Percentiles rank a stretch among this genome's conserved stretches.
Evolutionary conservation across 208 protist genomes (phyloP).

Genomic region (Willaertia magna): DNA sequence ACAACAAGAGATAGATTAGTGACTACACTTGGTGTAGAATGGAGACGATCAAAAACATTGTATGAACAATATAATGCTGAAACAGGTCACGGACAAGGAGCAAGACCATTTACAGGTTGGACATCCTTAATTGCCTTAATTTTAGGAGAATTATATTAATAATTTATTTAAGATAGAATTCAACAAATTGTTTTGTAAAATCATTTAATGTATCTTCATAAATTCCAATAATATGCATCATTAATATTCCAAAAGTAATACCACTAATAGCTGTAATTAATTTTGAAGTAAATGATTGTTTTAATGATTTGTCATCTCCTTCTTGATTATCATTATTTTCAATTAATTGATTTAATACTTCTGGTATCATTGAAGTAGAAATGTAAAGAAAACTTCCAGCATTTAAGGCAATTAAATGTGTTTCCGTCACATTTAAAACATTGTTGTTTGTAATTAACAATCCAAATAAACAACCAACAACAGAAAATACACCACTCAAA

Average conservation of each 20-base stretch:
- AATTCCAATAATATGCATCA: not conserved
- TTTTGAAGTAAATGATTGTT: not conserved
- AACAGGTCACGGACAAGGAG: conserved; percentile 40
- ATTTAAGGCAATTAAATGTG: not conserved
- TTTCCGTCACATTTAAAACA: not conserved
- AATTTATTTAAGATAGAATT: too few relatives aligned
- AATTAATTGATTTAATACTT: not conserved
- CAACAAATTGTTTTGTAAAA: not conserved
- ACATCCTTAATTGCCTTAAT: conserved; percentile 48
- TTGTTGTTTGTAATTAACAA: not conserved
- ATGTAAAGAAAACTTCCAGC: conserved; percentile 7
- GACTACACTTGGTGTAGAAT: conserved; percentile 29
- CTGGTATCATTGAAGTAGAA: not conserved
- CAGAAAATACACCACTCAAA: not conserved
- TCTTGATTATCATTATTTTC: not conserved
- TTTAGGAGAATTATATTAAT: conserved; percentile 34
- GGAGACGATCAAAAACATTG: conserved; percentile 36
- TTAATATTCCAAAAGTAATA: not conserved
- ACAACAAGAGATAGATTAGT: conserved; percentile 39
- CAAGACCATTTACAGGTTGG: conserved; percentile 60
- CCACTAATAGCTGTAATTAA: not conserved
- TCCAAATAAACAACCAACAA: conserved; percentile 6
- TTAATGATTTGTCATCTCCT: too few relatives aligned
- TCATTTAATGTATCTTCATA: not conserved
- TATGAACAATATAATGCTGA: conserved; percentile 54